Conservation (phyloP, 345 rosid genomes). For the Corchorus olitorius region DNA sequence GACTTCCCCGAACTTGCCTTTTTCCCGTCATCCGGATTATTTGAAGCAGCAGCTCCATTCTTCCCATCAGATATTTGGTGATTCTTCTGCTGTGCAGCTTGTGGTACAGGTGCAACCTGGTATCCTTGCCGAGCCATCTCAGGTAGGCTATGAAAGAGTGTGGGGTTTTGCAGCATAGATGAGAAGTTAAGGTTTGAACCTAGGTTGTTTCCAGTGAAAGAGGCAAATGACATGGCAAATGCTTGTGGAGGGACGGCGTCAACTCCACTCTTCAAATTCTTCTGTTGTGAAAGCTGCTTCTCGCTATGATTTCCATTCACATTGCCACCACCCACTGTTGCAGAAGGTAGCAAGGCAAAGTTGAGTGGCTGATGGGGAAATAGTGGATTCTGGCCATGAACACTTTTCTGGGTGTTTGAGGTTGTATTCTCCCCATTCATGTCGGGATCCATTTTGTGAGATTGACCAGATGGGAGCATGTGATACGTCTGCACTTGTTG, state of each 20-base stretch:
- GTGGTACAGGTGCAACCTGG: conserved; percentile 40
- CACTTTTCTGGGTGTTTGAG: conserved; percentile 29
- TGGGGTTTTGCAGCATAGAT: conserved; percentile 36
- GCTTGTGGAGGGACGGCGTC: conserved; percentile 39
- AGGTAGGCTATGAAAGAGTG: conserved; percentile 37
- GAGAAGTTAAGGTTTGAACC: conserved; percentile 53
- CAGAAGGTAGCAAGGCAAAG: conserved; percentile 37
- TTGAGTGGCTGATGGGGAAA: conserved; percentile 46
- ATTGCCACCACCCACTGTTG: conserved; percentile 23
- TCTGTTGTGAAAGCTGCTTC: conserved; percentile 31
- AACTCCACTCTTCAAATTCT: conserved; percentile 36
- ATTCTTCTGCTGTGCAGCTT: conserved; percentile 38
- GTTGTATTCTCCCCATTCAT: conserved; percentile 33
- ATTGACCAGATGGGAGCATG: conserved; percentile 27
- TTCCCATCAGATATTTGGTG: conserved; percentile 48
- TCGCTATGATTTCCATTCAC: conserved; percentile 26
- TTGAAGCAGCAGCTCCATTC: conserved; percentile 31
- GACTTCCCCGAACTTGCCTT: conserved; percentile 37
- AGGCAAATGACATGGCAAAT: conserved; percentile 49
- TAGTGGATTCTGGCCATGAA: conserved; percentile 42
- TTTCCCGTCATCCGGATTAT: conserved; percentile 41
- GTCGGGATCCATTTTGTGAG: conserved; percentile 43
- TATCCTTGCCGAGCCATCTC: conserved; percentile 35
- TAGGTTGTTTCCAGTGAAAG: conserved; percentile 36
- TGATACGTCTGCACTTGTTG: conserved; percentile 33